Evolutionary conservation across 352 stramenopile species (phyloP), one percentile per base, ranked within the genome.

Genomic region (Pythium biforme): DNA sequence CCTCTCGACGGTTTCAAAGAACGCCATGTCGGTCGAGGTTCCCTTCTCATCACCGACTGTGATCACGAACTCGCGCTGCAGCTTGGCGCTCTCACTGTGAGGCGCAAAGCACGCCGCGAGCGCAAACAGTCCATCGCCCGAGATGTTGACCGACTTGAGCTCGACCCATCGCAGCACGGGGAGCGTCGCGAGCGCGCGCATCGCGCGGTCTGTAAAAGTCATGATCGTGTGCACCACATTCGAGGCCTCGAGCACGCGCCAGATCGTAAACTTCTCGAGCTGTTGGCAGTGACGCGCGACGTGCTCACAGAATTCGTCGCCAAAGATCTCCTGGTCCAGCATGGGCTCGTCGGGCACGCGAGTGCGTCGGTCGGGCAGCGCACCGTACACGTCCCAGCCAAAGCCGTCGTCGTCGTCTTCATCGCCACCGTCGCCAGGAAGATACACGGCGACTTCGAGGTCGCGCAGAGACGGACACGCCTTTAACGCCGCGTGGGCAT

Each of bases 311-410:
- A 70, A 70, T 0, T 55, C 52, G 22, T 71, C 57, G 1, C 64
- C 64, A 56, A 71, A 71, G 27, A 62, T 54, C 26, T 71, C 64
- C 49, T 71, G 64, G 27, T 68, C 22, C 45, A 68, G 52, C 43
- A 62, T 53, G 0, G 34, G 40, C 8, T 47, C 15, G 14, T 62
- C 39, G 10, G 52, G 53, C 0, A 68, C 53, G 3, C 27, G 19
- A 0, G 43, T 15, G 8, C 26, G 51, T 15, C 58, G 52, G 3
- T 52, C 37, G 15, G n/a, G 50, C 15, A 48, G 17, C 19, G 17
- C 31, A 2, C 23, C 46, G 37, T 55, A 57, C 23, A 49, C 37
- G 37, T 54, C 49, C 49, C 48, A 59, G 9, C 31, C 59, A 39
- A 49, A 54, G 0, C n/a, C 31, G 14, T 58, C 60, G 19, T 62